Percentiles rank a stretch among this genome's conserved stretches.
These are phyloP conservation scores for Stramenopiles sp. DNA, from an alignment of 352 stramenopile species.

Conservation along the genomic window DNA sequence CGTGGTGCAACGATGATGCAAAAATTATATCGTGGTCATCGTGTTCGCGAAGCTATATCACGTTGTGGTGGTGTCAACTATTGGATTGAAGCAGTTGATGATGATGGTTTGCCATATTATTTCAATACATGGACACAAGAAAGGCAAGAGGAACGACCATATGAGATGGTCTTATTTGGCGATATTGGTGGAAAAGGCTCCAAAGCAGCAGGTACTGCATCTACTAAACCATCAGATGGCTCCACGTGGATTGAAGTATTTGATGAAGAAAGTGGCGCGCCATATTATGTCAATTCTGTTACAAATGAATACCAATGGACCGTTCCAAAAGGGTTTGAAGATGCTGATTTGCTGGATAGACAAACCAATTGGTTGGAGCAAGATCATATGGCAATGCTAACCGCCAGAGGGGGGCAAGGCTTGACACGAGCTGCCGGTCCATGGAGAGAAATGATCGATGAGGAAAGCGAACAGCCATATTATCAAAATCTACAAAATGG, in stretches of 20 bases:
- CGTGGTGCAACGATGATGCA: slow-evolving; percentile 46
- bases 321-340: background rate
- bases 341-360: background rate
- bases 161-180: slow-evolving; percentile 48
- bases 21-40: slow-evolving; percentile 44
- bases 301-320: slow-evolving; percentile 52
- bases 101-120: slow-evolving; percentile 35
- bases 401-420: background rate
- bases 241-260: slow-evolving; percentile 41
- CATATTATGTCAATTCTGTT: slow-evolving; percentile 44
- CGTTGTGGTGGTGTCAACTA: slow-evolving; percentile 37
- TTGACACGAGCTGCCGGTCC: slow-evolving; percentile 15
- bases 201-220: slow-evolving; percentile 48
- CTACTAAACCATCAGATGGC: slow-evolving; percentile 19
- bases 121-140: slow-evolving; percentile 53
- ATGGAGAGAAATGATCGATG: slow-evolving; percentile 43
- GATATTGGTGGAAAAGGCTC: slow-evolving; percentile 41
- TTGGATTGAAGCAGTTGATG: slow-evolving; percentile 37
- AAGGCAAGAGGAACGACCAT: slow-evolving; percentile 32
- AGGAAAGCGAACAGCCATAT: slow-evolving; percentile 37
- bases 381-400: background rate
- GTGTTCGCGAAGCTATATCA: slow-evolving; percentile 35
- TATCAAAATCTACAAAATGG: slow-evolving; percentile 35
- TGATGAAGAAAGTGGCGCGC: slow-evolving; percentile 28
- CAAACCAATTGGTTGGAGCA: background rate